Base-by-base conservation (phyloP, 495 filamentous ascomycete genomes). In the Amniculicola lignicola region DNA sequence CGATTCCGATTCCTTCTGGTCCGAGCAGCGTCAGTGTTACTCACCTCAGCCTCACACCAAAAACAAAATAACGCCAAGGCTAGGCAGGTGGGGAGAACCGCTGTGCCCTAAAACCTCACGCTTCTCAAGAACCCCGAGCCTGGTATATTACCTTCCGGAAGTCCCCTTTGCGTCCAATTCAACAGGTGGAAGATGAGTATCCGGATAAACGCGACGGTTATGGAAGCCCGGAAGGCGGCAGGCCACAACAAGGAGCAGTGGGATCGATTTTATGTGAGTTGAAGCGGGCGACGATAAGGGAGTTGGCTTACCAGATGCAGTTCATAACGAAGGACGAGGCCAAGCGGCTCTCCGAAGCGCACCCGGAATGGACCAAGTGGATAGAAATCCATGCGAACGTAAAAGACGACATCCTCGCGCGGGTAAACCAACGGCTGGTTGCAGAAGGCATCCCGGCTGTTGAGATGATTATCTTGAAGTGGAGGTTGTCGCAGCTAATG, bases 101-200 rank as follows among this genome's bases (percentile, higher is more conserved):
- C 58, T 61, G 58, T 56, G 58, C 58, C 58, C 51, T 56, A 51
- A 61, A 56, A 61, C 57, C 51, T 50, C 36, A 39, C 51, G 51
- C 39, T 55, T 56, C 51, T 45, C 58, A 50, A 11, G 15, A 44
- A 45, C 36, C 38, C 58, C 51, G 24, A 61, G 44, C 48, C 40
- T 43, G 21, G 37, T 41, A 28, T 25, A 19, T 50, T 37, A 19
- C 5, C 23, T 28, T 61, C 29, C 50, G 24, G 14, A 27, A 45
- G 49, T 15, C 29, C 15, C 6, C 35, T 33, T 18, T 31, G 39
- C 38, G 18, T 12, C 24, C 14, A 33, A 23, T n/a, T 28, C 33
- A 22, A 18, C 33, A 11, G 11, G 3, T 4, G 47, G 41, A 59
- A 46, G 48, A 59, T 59, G 56, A 61, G 49, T 39, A 51, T 61